Evolutionary conservation across 106 monocot genomes (phyloP).

Genomic region (Phalaenopsis aphrodite): DNA sequence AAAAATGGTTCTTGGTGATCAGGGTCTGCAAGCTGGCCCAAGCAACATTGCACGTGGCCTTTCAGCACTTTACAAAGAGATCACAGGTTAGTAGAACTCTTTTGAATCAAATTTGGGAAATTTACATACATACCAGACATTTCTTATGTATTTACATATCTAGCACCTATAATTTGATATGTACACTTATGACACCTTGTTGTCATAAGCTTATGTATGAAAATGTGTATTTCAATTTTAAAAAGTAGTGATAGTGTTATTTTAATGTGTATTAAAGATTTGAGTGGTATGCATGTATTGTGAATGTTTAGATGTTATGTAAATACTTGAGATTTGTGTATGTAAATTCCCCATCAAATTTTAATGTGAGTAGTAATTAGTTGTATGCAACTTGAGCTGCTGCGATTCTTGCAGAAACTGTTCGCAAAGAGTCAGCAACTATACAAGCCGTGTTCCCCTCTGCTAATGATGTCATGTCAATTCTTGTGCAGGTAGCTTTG

Average conservation of each 20-base stretch:
- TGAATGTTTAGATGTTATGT: too few species aligned
- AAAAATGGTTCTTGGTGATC: conserved; percentile 85
- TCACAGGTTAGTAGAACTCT: conserved; percentile 53
- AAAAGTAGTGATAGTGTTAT: too few species aligned
- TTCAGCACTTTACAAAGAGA: conserved; percentile 85
- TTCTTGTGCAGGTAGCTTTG: conserved; percentile 81
- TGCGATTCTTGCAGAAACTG: conserved; percentile 61
- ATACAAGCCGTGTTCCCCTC: conserved; percentile 96
- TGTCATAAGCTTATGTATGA: too few species aligned
- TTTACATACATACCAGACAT: too few species aligned
- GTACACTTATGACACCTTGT: too few species aligned
- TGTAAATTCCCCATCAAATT: too few species aligned
- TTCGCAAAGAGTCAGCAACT: conserved; percentile 79
- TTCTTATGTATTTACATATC: too few species aligned
- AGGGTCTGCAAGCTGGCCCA: conserved; percentile 71
- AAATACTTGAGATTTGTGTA: too few species aligned
- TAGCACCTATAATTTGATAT: too few species aligned
- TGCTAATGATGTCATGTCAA: conserved; percentile 98
- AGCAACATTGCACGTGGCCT: conserved; percentile 72
- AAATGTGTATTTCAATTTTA: too few species aligned
- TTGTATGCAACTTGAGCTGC: not conserved
- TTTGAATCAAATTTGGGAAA: not conserved
- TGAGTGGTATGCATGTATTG: too few species aligned
- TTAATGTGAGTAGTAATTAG: not conserved
- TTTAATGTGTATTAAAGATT: too few species aligned